phyloP scores from a whole-genome alignment of 768 basidiomycete species.

The Serpula lacrymans region DNA sequence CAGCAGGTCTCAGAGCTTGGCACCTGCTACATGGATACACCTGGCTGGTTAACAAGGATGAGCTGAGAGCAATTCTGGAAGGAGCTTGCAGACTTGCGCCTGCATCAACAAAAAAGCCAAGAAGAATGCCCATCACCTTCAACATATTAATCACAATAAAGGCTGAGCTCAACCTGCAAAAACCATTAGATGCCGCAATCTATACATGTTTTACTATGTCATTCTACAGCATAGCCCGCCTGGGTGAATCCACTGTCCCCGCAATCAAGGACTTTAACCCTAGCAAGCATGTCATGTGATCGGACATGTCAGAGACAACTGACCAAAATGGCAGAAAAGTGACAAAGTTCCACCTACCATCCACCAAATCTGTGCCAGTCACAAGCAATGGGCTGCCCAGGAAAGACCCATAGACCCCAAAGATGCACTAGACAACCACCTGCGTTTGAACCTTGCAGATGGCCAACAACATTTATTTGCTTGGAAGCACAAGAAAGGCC shows the following conservation, averaged over 20 bases:
- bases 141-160: too few species aligned
- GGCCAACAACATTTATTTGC: slow-evolving; percentile 24
- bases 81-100: slow-evolving; percentile 30
- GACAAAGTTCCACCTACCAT: slow-evolving; percentile 26
- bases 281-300: slow-evolving; percentile 21
- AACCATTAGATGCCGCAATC: slow-evolving; percentile 31
- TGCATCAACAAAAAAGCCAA: slow-evolving; percentile 18
- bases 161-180: slow-evolving; percentile 17
- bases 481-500: slow-evolving; percentile 11
- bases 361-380: slow-evolving; percentile 19
- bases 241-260: slow-evolving; percentile 37
- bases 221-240: slow-evolving; percentile 31
- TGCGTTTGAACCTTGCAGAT: slow-evolving; percentile 25
- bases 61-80: slow-evolving; percentile 25
- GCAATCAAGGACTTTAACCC: slow-evolving; percentile 28
- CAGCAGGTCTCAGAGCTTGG: too few species aligned
- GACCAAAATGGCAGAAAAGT: slow-evolving; percentile 24
- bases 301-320: slow-evolving; percentile 12
- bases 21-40: slow-evolving; percentile 37
- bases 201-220: slow-evolving; percentile 33
- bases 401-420: slow-evolving; percentile 19
- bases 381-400: slow-evolving; percentile 25
- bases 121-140: slow-evolving; percentile 29
- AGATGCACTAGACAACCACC: slow-evolving; percentile 19
- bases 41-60: slow-evolving; percentile 26